Percentiles rank a stretch among this genome's conserved stretches.
Evolutionary conservation across 495 filamentous ascomycete genomes (phyloP).

Genomic region (Tuber magnatum): DNA sequence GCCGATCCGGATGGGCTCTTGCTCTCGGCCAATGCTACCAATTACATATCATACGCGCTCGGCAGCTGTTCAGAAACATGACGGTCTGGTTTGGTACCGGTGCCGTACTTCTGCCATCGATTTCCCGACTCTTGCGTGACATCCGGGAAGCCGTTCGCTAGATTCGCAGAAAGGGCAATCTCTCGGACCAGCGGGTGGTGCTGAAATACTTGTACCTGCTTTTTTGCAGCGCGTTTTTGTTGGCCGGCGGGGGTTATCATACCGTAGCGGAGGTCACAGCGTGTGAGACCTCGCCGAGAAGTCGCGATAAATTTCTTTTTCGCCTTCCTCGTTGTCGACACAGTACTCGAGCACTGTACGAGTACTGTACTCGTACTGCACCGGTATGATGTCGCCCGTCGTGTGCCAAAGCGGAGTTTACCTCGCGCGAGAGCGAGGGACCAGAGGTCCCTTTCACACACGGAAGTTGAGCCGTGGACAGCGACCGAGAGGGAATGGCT

Average conservation of each 20-base stretch:
- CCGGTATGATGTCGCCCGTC: not conserved
- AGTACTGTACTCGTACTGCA: too few relatives aligned
- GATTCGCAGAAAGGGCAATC: not conserved
- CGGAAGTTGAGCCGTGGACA: not conserved
- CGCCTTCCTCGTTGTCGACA: not conserved
- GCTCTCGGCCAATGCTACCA: not conserved
- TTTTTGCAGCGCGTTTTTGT: not conserved
- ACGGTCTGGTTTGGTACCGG: not conserved
- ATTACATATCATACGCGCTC: not conserved
- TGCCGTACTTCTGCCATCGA: not conserved
- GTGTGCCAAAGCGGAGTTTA: not conserved
- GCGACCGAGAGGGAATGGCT: constrained; percentile 7
- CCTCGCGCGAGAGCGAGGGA: not conserved
- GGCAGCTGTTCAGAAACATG: not conserved
- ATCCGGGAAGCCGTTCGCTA: not conserved
- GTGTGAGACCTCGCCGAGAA: not conserved
- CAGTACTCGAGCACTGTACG: not conserved
- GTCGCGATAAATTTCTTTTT: not conserved
- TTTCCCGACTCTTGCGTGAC: not conserved
- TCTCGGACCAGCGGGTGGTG: not conserved
- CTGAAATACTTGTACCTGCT: not conserved
- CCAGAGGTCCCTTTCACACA: not conserved
- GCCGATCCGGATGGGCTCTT: not conserved
- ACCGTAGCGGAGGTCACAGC: not conserved
- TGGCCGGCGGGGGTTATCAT: too few relatives aligned